Evolutionary conservation across 768 basidiomycete species (phyloP).

Genomic region (Termitomyces eurrhizus): DNA sequence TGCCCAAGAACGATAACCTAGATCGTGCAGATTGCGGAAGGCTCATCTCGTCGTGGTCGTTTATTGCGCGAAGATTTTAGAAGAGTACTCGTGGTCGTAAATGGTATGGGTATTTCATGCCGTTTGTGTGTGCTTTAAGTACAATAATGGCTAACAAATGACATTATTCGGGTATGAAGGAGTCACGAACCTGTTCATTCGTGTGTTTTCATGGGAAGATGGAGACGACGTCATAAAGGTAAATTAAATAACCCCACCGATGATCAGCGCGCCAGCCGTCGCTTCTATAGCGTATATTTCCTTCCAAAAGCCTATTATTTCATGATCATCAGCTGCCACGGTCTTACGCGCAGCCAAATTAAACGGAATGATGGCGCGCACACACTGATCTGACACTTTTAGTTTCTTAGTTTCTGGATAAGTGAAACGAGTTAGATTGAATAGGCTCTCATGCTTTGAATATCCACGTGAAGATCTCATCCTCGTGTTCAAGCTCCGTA

Average conservation of each 20-base stretch:
- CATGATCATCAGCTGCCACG: too few species aligned
- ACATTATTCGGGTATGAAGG: too few species aligned
- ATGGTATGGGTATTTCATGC: not conserved
- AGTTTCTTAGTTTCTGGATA: not conserved
- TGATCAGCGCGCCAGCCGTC: too few species aligned
- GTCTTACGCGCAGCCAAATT: too few species aligned
- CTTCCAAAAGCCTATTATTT: too few species aligned
- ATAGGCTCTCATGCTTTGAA: not conserved
- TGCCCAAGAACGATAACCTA: too few species aligned
- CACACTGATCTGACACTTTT: not conserved
- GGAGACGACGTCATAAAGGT: not conserved
- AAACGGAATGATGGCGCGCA: too few species aligned
- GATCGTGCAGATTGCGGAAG: not conserved
- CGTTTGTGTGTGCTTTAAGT: not conserved
- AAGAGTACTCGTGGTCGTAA: not conserved
- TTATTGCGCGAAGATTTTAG: too few species aligned
- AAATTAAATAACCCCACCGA: not conserved
- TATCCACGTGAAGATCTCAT: not conserved
- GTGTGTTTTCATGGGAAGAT: not conserved
- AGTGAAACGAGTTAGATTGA: too few species aligned
- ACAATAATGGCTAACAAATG: not conserved
- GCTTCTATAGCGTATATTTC: too few species aligned
- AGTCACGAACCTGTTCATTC: not conserved
- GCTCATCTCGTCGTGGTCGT: not conserved
- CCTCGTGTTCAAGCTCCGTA: too few species aligned